Conservation (phyloP, 208 protist species). For the Lotmaria passim region DNA sequence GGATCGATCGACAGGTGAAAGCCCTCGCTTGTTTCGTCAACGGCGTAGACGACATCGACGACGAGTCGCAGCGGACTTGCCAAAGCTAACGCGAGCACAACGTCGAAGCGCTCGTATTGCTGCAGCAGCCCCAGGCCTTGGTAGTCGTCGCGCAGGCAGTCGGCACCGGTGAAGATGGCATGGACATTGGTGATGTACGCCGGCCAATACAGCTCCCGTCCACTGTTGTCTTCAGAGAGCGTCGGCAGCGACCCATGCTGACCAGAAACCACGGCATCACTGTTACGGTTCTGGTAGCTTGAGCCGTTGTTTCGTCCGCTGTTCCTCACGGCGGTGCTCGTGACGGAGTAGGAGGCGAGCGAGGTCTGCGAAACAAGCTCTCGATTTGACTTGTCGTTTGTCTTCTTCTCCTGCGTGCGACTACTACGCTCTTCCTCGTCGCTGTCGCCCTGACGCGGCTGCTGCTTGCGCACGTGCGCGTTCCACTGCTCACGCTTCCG, state of each 20-base stretch:
- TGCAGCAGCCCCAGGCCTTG: conserved; percentile 43
- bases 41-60: conserved; percentile 68
- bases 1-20: conserved; percentile 31
- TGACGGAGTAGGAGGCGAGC: not conserved
- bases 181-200: conserved; percentile 52
- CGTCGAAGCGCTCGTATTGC: conserved; percentile 51
- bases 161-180: conserved; percentile 30
- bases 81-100: conserved; percentile 50
- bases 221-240: conserved; percentile 6
- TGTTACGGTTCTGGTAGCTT: not conserved
- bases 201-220: conserved; percentile 68
- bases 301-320: too few species aligned
- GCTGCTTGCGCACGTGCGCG: conserved; percentile 30
- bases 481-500: conserved; percentile 49
- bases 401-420: not conserved
- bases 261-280: too few species aligned
- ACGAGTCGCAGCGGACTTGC: conserved; percentile 51
- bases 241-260: conserved; percentile 2
- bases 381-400: not conserved
- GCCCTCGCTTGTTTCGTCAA: conserved; percentile 73
- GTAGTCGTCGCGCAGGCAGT: conserved; percentile 35
- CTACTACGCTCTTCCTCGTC: not conserved
- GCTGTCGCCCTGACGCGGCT: not conserved
- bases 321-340: not conserved
- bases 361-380: not conserved